A percentile compares a stretch with the other conserved stretches of the same genome.
Evolutionary conservation across 1,284 basidiomycete species (phyloP).

Genomic region (Quambalaria eucalypti): DNA sequence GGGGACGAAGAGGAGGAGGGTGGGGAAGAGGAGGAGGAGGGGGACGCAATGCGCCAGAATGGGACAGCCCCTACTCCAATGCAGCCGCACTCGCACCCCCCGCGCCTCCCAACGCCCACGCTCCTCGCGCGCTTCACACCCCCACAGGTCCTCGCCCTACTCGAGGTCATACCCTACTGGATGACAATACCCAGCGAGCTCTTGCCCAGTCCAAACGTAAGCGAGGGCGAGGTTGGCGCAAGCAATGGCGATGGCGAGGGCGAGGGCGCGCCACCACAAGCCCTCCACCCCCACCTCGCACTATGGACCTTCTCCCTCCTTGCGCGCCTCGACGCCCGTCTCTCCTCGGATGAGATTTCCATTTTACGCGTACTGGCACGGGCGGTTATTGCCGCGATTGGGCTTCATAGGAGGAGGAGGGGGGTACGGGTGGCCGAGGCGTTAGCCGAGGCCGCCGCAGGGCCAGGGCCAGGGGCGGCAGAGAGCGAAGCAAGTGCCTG

Average conservation of each 20-base stretch:
- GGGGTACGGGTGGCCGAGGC: constrained; percentile 8
- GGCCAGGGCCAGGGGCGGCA: constrained; percentile 46
- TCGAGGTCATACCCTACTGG: constrained; percentile 1
- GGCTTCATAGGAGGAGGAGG: constrained; percentile 33
- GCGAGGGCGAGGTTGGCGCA: too few relatives aligned
- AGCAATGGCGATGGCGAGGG: too few relatives aligned
- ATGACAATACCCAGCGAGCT: too few relatives aligned
- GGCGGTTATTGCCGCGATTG: constrained; percentile 57
- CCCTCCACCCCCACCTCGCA: constrained; percentile 61
- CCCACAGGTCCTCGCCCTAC: constrained; percentile 17
- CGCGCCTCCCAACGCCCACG: background rate
- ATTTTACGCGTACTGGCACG: constrained; percentile 68
- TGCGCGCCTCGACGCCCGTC: constrained; percentile 60
- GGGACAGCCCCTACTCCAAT: constrained; percentile 8
- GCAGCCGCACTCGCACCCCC: background rate
- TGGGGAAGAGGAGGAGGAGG: constrained; percentile 1
- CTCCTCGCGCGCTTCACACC: background rate
- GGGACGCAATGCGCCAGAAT: constrained; percentile 8
- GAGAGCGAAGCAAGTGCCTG: constrained; percentile 67
- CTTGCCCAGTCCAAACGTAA: too few relatives aligned
- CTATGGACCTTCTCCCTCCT: constrained; percentile 78
- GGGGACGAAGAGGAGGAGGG: background rate
- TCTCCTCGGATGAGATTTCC: constrained; percentile 69
- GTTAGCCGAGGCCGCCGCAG: too few relatives aligned
- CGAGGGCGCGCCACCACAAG: too few relatives aligned